Evolutionary conservation across 225 moss, liverwort and hornwort species (phyloP).

Genomic region (Climacium dendroides): DNA sequence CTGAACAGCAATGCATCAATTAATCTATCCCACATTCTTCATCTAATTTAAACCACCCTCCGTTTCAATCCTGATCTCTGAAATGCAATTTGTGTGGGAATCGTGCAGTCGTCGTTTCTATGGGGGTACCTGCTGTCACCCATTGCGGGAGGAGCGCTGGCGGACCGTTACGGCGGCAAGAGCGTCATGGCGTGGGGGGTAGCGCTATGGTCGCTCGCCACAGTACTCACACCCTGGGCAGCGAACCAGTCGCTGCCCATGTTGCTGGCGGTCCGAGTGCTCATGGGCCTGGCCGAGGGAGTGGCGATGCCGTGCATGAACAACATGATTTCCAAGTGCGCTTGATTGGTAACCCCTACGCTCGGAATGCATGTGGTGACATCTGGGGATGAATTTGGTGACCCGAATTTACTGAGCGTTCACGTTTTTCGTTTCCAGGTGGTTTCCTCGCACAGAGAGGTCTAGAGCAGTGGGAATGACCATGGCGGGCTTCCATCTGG

Average conservation of each 20-base stretch:
- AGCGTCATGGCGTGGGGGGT: slow-evolving; percentile 78
- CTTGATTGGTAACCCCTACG: neutral
- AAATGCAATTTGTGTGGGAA: neutral
- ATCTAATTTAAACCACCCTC: neutral
- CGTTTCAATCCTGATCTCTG: neutral
- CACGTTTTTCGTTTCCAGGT: slow-evolving; percentile 23
- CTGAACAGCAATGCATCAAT: neutral
- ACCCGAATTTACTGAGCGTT: neutral
- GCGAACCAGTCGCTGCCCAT: slow-evolving; percentile 43
- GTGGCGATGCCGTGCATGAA: slow-evolving; percentile 94
- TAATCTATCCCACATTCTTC: neutral
- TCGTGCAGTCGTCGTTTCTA: slow-evolving; percentile 70
- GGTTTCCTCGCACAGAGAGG: slow-evolving; percentile 72
- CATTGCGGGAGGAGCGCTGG: slow-evolving; percentile 70
- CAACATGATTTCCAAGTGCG: slow-evolving; percentile 73
- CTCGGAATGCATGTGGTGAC: neutral
- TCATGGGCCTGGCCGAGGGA: slow-evolving; percentile 79
- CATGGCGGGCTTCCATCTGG: slow-evolving; percentile 88
- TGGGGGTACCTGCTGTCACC: slow-evolving; percentile 84
- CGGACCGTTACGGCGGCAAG: slow-evolving; percentile 79
- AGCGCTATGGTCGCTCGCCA: slow-evolving; percentile 71
- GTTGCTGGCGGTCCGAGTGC: slow-evolving; percentile 47
- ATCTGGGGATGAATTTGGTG: neutral
- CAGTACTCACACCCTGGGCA: slow-evolving; percentile 70
- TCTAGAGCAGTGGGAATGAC: slow-evolving; percentile 67